These are phyloP conservation scores for Oenanthe sinensis DNA, from an alignment of 129 eudicot genomes.

Conservation along the genomic window DNA sequence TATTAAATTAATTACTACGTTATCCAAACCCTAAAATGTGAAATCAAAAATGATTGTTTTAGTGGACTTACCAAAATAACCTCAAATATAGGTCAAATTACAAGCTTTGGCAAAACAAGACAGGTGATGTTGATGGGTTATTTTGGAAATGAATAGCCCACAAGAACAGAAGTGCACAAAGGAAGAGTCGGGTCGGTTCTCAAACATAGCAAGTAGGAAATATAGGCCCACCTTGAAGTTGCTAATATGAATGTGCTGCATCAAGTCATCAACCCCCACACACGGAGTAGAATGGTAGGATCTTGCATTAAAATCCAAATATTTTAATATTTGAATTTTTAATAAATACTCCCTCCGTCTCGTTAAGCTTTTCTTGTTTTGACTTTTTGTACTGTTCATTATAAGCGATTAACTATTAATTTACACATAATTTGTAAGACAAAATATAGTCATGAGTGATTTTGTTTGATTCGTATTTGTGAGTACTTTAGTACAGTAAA, in stretches of 20 bases:
- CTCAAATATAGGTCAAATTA: neutral
- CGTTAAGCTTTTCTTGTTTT: too few species aligned
- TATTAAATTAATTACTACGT: neutral
- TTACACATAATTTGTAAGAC: too few species aligned
- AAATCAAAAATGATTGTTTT: neutral
- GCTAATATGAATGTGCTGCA: constrained; percentile 1
- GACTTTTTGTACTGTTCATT: too few species aligned
- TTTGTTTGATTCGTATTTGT: too few species aligned
- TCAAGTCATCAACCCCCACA: too few species aligned
- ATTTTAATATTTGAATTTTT: too few species aligned
- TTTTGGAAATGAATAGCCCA: neutral
- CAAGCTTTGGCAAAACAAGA: neutral
- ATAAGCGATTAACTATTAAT: too few species aligned
- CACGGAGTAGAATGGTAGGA: too few species aligned
- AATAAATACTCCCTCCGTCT: too few species aligned
- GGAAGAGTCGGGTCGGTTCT: neutral
- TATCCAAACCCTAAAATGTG: neutral
- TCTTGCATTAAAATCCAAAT: neutral
- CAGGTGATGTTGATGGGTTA: neutral
- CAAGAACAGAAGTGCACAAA: neutral
- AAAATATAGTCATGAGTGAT: too few species aligned
- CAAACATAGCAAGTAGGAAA: too few species aligned
- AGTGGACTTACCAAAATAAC: neutral
- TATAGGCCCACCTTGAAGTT: constrained; percentile 10
- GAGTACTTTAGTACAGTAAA: too few species aligned